Evolutionary conservation across 441 rosid species (phyloP).

Genomic region (Gossypium trilobum): DNA sequence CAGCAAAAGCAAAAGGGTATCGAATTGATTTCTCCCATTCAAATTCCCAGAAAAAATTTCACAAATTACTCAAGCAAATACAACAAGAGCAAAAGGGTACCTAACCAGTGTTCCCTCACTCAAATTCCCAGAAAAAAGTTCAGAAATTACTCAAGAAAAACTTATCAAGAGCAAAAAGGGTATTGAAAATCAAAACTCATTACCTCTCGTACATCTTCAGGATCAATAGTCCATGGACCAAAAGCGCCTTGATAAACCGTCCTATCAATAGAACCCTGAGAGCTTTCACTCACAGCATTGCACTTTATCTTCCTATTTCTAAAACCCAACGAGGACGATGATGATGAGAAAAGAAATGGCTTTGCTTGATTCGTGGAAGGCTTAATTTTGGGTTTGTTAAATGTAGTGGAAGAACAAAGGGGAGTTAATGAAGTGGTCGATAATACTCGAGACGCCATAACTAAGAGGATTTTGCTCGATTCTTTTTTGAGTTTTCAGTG

Average conservation of each 20-base stretch:
- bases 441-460: conserved; percentile 40
- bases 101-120: no score
- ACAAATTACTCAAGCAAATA: no score
- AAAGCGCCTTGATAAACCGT: conserved; percentile 59
- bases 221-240: conserved; percentile 81
- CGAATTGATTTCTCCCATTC: no score
- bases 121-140: background rate
- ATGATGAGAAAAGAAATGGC: background rate
- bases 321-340: conserved; percentile 7
- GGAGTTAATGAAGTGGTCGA: conserved; percentile 28
- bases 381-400: conserved; percentile 5
- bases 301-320: conserved; percentile 26
- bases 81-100: no score
- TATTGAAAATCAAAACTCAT: background rate
- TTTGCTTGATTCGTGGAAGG: background rate
- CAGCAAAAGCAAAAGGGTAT: no score
- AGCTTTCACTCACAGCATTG: conserved; percentile 47
- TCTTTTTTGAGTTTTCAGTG: background rate
- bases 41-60: no score
- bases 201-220: conserved; percentile 80
- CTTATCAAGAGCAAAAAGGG: background rate
- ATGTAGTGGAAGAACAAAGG: conserved; percentile 14
- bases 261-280: conserved; percentile 36
- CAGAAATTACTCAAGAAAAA: background rate
- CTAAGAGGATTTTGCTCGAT: background rate